These are phyloP conservation scores for Agaricus blazei DNA, from an alignment of 768 basidiomycete genomes.

Conservation along the genomic window DNA sequence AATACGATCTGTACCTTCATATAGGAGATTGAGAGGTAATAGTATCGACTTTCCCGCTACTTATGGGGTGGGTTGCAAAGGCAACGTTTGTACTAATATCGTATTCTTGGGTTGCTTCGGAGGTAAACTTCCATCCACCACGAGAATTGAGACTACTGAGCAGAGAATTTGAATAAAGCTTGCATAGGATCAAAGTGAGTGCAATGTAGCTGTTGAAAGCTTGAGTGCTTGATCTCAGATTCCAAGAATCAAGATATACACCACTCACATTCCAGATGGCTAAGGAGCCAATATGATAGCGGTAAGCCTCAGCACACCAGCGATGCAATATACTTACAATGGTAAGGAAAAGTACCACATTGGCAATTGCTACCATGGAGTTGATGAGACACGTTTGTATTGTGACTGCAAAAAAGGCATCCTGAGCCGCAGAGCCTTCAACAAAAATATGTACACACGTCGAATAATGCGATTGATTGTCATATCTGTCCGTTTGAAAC, in stretches of 20 bases:
- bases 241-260: background rate
- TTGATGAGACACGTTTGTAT: constrained; percentile 33
- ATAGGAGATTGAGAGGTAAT: too few species aligned
- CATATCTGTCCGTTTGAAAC: constrained; percentile 34
- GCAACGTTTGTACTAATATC: too few species aligned
- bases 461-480: constrained; percentile 38
- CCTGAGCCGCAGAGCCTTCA: too few species aligned
- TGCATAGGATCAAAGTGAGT: constrained; percentile 32
- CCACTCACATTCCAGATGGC: constrained; percentile 11
- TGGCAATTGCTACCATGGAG: constrained; percentile 25
- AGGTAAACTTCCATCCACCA: background rate
- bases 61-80: too few species aligned
- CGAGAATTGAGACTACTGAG: constrained; percentile 32
- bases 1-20: too few species aligned
- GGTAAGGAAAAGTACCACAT: constrained; percentile 26
- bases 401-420: constrained; percentile 20
- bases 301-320: background rate
- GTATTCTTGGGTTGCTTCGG: background rate
- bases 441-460: constrained; percentile 15
- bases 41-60: too few species aligned
- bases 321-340: constrained; percentile 14
- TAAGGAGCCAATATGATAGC: background rate
- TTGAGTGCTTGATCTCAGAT: background rate
- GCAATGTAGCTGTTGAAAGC: constrained; percentile 25
- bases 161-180: constrained; percentile 36